Evolutionary conservation across 2,329 filamentous ascomycete genomes (phyloP).

Genomic region (Parasarocladium wereldwijsianum): DNA sequence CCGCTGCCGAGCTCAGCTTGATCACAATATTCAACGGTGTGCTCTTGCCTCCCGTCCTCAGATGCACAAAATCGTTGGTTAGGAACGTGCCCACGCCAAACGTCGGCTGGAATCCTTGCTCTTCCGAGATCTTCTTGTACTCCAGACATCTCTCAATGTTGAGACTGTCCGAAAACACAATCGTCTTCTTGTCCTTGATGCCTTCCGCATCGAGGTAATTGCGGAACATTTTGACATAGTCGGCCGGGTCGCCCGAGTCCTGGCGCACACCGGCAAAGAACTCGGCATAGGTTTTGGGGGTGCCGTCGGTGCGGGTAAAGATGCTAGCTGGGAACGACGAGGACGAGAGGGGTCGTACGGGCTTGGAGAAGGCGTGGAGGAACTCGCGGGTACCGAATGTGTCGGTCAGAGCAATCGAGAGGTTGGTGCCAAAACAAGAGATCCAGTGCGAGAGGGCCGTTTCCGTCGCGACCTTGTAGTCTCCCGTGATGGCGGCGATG

Average conservation of each 20-base stretch:
- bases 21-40: constrained; percentile 94
- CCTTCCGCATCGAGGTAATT: constrained; percentile 65
- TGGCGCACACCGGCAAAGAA: constrained; percentile 75
- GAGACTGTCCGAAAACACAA: constrained; percentile 92
- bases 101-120: constrained; percentile 65
- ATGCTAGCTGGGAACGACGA: constrained; percentile 25
- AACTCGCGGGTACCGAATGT: constrained; percentile 91
- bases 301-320: constrained; percentile 23
- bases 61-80: constrained; percentile 81
- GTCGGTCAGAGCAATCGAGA: constrained; percentile 85
- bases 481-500: constrained; percentile 75
- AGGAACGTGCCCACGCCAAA: constrained; percentile 95
- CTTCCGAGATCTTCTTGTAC: constrained; percentile 75
- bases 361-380: constrained; percentile 65
- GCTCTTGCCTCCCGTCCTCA: constrained; percentile 65
- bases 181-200: constrained; percentile 67
- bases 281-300: constrained; percentile 56
- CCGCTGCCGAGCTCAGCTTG: constrained; percentile 76
- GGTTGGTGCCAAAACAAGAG: constrained; percentile 70
- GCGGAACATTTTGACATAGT: constrained; percentile 66
- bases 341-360: constrained; percentile 31
- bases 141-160: constrained; percentile 82
- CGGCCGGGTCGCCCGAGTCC: constrained; percentile 73
- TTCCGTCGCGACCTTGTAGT: constrained; percentile 77
- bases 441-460: constrained; percentile 79